Conservation (phyloP, 345 rosid genomes). For the Cardamine occulta region DNA sequence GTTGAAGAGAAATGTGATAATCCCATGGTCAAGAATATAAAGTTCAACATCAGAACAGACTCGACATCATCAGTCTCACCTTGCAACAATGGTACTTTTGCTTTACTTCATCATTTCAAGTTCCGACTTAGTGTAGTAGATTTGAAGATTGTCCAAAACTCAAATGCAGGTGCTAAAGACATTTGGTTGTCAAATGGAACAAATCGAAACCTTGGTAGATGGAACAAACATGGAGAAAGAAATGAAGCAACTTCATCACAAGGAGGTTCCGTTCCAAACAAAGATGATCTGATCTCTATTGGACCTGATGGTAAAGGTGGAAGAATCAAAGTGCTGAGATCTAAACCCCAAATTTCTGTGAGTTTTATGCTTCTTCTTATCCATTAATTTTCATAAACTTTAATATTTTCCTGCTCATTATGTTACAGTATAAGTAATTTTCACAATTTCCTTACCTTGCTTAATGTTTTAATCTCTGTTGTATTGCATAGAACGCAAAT, state of each 20-base stretch:
- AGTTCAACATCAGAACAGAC: conserved; percentile 62
- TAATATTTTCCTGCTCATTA: not conserved
- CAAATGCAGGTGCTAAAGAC: conserved; percentile 51
- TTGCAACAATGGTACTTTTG: conserved; percentile 57
- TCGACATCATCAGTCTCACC: conserved; percentile 39
- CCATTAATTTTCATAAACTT: not conserved
- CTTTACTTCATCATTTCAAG: conserved; percentile 15
- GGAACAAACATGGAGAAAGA: conserved; percentile 78
- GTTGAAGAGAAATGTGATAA: conserved; percentile 36
- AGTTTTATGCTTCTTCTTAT: conserved; percentile 38
- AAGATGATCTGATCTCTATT: conserved; percentile 66
- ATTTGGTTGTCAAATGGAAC: conserved; percentile 69
- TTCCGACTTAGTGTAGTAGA: not conserved
- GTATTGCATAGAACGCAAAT: conserved; percentile 54
- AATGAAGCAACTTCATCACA: conserved; percentile 37
- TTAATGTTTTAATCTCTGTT: conserved; percentile 12
- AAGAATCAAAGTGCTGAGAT: conserved; percentile 72
- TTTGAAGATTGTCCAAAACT: conserved; percentile 23
- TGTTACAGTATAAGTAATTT: not conserved
- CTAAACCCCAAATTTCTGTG: conserved; percentile 61
- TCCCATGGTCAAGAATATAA: conserved; percentile 45
- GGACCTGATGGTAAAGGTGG: conserved; percentile 98
- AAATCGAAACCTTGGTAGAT: conserved; percentile 69
- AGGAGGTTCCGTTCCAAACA: conserved; percentile 43
- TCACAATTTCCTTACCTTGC: conserved; percentile 25